phyloP scores from a whole-genome alignment of 441 rosid species.

The Gossypium davidsonii region DNA sequence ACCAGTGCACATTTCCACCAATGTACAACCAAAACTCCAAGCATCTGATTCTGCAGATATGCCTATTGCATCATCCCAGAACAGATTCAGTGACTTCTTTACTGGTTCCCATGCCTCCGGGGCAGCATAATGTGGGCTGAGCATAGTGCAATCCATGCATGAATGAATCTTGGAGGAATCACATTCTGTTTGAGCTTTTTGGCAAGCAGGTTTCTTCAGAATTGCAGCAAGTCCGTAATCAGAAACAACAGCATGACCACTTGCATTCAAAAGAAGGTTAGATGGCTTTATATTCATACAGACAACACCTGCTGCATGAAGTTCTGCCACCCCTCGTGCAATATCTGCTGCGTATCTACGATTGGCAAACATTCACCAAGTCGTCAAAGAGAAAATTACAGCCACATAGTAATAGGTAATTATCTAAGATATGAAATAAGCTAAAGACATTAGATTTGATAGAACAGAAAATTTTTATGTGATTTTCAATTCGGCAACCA shows the following conservation, averaged over 20 bases:
- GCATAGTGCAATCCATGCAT: slow-evolving; percentile 80
- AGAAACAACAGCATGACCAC: slow-evolving; percentile 87
- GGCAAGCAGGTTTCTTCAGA: slow-evolving; percentile 79
- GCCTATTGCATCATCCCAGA: slow-evolving; percentile 95
- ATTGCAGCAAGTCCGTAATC: slow-evolving; percentile 90
- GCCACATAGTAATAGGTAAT: neutral
- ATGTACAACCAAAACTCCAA: slow-evolving; percentile 98
- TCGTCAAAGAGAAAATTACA: slow-evolving; percentile 19
- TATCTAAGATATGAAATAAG: neutral
- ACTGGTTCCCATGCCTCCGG: slow-evolving; percentile 99
- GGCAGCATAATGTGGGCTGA: slow-evolving; percentile 84
- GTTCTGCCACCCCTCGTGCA: slow-evolving; percentile 91
- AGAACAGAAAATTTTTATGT: neutral
- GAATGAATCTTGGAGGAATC: slow-evolving; percentile 70
- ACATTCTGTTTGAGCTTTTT: slow-evolving; percentile 62
- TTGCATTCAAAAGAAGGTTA: slow-evolving; percentile 79
- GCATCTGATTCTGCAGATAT: slow-evolving; percentile 94
- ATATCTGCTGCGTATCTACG: slow-evolving; percentile 95
- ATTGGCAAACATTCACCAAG: slow-evolving; percentile 18
- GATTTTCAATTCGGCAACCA: neutral
- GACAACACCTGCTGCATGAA: slow-evolving; percentile 95
- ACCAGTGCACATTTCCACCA: slow-evolving; percentile 99
- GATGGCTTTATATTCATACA: slow-evolving; percentile 97
- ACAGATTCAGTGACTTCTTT: slow-evolving; percentile 74
- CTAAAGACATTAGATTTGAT: neutral